Evolutionary conservation across 345 rosid species (phyloP), one percentile per base, ranked within the genome.

Genomic region (Populus ilicifolia): DNA sequence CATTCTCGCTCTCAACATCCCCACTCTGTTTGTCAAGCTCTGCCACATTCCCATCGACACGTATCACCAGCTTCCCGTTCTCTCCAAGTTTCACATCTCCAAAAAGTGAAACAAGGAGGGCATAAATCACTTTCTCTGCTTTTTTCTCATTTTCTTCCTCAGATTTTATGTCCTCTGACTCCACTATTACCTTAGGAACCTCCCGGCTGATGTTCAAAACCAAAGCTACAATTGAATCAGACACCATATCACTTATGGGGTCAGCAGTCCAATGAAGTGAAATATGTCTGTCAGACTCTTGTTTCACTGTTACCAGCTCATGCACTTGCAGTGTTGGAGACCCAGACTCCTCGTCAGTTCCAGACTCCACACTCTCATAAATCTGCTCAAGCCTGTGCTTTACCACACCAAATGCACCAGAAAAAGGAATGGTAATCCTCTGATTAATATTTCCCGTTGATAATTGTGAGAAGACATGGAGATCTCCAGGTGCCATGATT

Each of bases 401-500:
- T 73, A 93, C 86, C 72, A 92, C 91, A 39, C 97, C 98, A 29
- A 93, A 90, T 6, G 94, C 94, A 33, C 96, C 94, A 1, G 90
- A 59, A 76, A 85, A 95, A 0, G 98, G 97, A 79, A 93, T 88
- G 23, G 98, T 93, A 59, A 90, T 92, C 80, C 98, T 87, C 82
- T 95, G 97, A 59, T 89, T 89, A 71, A 93, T 75, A 74, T 87
- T 89, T 75, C 97, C 93, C 17, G 99, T 92, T 68, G 96, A 89
- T 64, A 95, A 89, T 87, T 95, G 98, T 36, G 99, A 95, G 86
- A 95, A 95, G 46, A 95, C 88, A 81, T 92, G 97, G 71, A 95
- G 97, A 85, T 95, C 99, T 73, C 93, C 99, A 2, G 98, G 93
- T 48, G 97, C 97, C 99, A 95, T 95, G 72, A 95, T 93, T 87